These are phyloP conservation scores for Rosa rugosa DNA, from an alignment of 306 rosid genomes.

Conservation along the genomic window DNA sequence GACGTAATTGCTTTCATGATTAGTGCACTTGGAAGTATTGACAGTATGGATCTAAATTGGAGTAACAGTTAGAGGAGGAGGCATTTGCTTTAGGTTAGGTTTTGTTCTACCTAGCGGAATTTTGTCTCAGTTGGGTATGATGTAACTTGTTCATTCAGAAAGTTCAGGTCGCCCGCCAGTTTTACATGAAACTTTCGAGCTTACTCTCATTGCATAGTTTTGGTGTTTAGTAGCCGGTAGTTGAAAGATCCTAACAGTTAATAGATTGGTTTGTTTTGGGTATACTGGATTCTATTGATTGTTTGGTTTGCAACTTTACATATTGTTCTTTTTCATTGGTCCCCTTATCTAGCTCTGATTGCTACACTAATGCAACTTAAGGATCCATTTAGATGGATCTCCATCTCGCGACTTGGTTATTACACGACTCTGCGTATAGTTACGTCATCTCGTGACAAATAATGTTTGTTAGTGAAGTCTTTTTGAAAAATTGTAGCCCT, in stretches of 20 bases:
- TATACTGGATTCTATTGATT: constrained; percentile 9
- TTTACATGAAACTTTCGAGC: constrained; percentile 19
- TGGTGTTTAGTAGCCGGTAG: constrained; percentile 39
- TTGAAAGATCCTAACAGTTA: constrained; percentile 32
- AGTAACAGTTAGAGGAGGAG: constrained; percentile 22
- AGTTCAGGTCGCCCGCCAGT: constrained; percentile 29
- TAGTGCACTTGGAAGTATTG: not conserved
- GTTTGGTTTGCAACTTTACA: not conserved
- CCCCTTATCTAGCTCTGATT: too few relatives aligned
- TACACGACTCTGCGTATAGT: not conserved
- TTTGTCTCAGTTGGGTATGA: constrained; percentile 24
- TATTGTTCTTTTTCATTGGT: not conserved
- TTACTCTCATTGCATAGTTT: constrained; percentile 33
- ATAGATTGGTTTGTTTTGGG: constrained; percentile 23
- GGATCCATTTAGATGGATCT: not conserved
- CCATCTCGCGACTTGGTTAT: too few relatives aligned
- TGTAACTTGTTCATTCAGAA: constrained; percentile 27
- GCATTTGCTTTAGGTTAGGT: constrained; percentile 27
- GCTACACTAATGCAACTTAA: not conserved
- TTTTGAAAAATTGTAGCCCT: not conserved
- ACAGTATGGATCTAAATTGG: constrained; percentile 12
- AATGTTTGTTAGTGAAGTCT: not conserved
- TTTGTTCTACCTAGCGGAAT: constrained; percentile 3
- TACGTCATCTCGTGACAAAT: not conserved
- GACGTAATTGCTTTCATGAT: constrained; percentile 15